Evolutionary conservation across 805 yeast genomes (phyloP), one percentile per base, ranked within the genome.

Genomic region (Priceomyces medius): DNA sequence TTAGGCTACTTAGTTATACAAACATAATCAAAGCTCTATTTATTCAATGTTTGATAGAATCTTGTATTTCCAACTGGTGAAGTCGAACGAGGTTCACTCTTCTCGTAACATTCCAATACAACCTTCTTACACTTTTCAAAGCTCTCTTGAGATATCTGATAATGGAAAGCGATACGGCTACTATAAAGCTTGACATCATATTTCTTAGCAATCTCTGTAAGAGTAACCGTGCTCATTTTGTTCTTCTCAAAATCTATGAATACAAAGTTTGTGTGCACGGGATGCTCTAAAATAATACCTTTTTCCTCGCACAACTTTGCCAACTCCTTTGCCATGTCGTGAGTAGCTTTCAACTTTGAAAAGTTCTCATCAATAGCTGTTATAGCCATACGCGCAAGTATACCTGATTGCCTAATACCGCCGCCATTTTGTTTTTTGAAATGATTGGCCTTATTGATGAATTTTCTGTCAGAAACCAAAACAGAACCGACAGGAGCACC

Each of bases 121-220:
- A 83, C 83, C 35, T 58, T 55, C 53, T 83, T 83, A 37, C 60
- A 38, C 20, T 41, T 49, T 34, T 62, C 65, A 31, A 66, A 64
- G 20, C 65, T 53, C 20, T 60, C 61, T 13, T 57, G 46, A 27
- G 61, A 54, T 26, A 58, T 43, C 46, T 68, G 74, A 49, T 59
- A 85, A 68, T 88, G 96, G 73, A 89, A 83, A 1, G 95, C 88
- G 35, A 90, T 64, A 56, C 97, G 77, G 39, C 81, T 81, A 38
- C 89, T 88, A 76, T 76, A 74, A 28, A 84, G 63, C 51, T 76
- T 81, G 42, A 90, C 73, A 37, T 79, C 77, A 55, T 82, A 70
- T 53, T 85, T 78, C 37, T 68, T 60, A 46, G 83, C 89, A 37
- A 44, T 50, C 31, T 48, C 44, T 16, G 40, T 44, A 14, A 67